These are phyloP conservation scores for Cercophora scortea DNA, from an alignment of 495 filamentous ascomycete genomes.

Conservation along the genomic window DNA sequence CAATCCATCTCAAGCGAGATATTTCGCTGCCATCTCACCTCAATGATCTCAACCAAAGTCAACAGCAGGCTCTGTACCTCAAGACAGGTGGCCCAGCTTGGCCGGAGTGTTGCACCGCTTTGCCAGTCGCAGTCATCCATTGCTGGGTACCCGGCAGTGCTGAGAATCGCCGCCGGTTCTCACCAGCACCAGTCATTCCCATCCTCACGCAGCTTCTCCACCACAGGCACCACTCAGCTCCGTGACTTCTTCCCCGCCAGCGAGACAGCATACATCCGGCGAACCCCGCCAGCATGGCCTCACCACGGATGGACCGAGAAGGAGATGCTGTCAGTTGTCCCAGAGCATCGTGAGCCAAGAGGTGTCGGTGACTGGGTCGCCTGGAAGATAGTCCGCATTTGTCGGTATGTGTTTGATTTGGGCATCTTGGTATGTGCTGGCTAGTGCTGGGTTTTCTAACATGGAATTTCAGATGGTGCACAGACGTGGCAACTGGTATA, in stretches of 20 bases:
- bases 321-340: constrained; percentile 36
- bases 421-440: not conserved
- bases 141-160: constrained; percentile 17
- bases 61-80: constrained; percentile 21
- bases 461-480: constrained; percentile 28
- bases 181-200: constrained; percentile 2
- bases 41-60: constrained; percentile 21
- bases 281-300: constrained; percentile 55
- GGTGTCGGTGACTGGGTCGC: constrained; percentile 36
- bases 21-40: not conserved
- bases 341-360: constrained; percentile 28
- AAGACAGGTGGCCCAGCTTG: constrained; percentile 26
- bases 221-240: constrained; percentile 27
- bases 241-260: constrained; percentile 41
- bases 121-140: constrained; percentile 6
- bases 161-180: constrained; percentile 9
- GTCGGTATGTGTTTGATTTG: constrained; percentile 13
- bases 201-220: constrained; percentile 28
- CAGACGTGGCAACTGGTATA: constrained; percentile 40
- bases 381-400: constrained; percentile 34
- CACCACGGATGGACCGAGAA: constrained; percentile 54
- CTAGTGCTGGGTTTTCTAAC: not conserved
- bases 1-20: too few relatives aligned
- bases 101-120: constrained; percentile 18
- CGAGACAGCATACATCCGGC: constrained; percentile 37